Evolutionary conservation across 2,329 filamentous ascomycete genomes (phyloP), one percentile per base, ranked within the genome.

Genomic region (Coccinonectria pachysandricola): DNA sequence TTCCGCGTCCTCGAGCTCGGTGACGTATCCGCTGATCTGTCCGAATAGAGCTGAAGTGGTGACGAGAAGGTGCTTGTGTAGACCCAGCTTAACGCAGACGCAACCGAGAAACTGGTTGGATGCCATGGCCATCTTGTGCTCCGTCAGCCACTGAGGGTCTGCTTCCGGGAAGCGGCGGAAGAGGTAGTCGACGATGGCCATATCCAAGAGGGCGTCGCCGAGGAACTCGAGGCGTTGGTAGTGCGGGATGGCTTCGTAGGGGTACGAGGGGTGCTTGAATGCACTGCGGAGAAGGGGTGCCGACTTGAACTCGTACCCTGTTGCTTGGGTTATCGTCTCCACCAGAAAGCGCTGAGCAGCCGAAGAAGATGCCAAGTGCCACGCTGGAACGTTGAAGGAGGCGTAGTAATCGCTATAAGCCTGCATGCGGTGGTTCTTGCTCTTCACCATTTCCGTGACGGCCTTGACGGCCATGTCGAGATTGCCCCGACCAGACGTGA

Each of bases 91-190:
- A 3, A 92, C 83, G 32, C 80, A 80, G 3, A 96, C 62, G 11
- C 77, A 83, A 2, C 82, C 85, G 2, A 95, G 67, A 48, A 96
- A 98, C 34, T 87, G 86, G 58, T 98, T 98, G 27, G 84, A 91
- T 0, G 91, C 87, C 83, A 98, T 95, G n/a, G 87, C 85, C 77
- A 92, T 95, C 59, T 96, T 96, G 65, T 96, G 88, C 55, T 96
- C 91, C 0, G 91, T 96, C 32, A 98, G 65, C 88, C 88, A 96
- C 50, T 96, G 87, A 0, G 91, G 88, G 45, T 94, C 86, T 31
- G 79, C 82, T 26, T 72, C 62, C 0, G 86, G 85, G 42, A 81
- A 85, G 4, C 64, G 66, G 40, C 75, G 68, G 56, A 85, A 96
- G 4, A 98, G 65, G 42, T 83, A 75, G 42, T 87, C 80, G 28